A percentile compares a stretch with the other conserved stretches of the same genome.
These are phyloP conservation scores for Hibiscus trionum DNA, from an alignment of 345 rosid genomes.

Conservation along the genomic window DNA sequence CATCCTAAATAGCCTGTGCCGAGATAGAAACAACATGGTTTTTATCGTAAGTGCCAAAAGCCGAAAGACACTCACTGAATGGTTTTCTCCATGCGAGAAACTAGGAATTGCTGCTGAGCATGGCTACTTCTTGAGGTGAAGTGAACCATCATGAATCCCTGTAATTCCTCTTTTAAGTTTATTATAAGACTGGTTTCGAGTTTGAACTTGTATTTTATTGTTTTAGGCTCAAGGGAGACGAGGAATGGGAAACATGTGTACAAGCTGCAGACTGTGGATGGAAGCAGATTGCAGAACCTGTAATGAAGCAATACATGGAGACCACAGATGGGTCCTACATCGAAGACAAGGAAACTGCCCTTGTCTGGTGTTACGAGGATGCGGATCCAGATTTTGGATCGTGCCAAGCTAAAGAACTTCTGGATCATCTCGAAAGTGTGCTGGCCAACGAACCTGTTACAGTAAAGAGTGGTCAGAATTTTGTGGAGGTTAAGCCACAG, in stretches of 20 bases:
- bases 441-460: constrained; percentile 86
- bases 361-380: constrained; percentile 83
- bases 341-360: constrained; percentile 80
- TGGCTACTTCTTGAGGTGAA: constrained; percentile 70
- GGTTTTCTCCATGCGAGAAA: constrained; percentile 66
- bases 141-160: background rate
- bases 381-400: constrained; percentile 92
- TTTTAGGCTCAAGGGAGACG: constrained; percentile 47
- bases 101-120: constrained; percentile 79
- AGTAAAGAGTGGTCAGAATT: constrained; percentile 69
- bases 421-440: constrained; percentile 87
- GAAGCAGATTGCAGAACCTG: constrained; percentile 86
- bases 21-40: constrained; percentile 63
- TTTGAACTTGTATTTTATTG: background rate
- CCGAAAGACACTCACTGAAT: constrained; percentile 51
- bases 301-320: constrained; percentile 80
- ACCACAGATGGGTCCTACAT: constrained; percentile 84
- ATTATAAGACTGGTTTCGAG: background rate
- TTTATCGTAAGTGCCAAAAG: constrained; percentile 72
- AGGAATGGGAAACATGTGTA: constrained; percentile 66
- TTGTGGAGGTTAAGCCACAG: constrained; percentile 96
- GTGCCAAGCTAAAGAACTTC: constrained; percentile 89
- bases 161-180: background rate
- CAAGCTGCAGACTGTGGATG: constrained; percentile 54
- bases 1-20: constrained; percentile 55